These are phyloP conservation scores for Komagataella mondaviorum DNA, from an alignment of 805 yeast genomes.

Conservation along the genomic window DNA sequence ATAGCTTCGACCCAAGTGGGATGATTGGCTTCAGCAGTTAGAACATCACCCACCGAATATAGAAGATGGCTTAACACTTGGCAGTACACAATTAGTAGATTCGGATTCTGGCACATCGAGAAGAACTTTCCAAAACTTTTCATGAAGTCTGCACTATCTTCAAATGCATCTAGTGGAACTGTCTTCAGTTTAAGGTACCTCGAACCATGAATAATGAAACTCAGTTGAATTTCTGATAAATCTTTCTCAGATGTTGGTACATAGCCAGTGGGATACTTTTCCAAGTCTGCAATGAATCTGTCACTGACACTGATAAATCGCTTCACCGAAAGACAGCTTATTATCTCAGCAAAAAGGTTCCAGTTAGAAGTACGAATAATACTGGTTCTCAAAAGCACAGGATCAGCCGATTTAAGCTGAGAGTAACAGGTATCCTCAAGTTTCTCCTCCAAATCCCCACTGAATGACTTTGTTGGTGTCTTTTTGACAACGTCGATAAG, in stretches of 20 bases:
- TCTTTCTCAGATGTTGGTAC: constrained; percentile 13
- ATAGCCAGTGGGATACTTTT: constrained; percentile 49
- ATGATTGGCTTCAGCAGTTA: constrained; percentile 91
- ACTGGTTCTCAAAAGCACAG: constrained; percentile 48
- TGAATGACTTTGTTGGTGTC: constrained; percentile 58
- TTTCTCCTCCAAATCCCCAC: constrained; percentile 68
- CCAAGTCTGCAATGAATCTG: constrained; percentile 84
- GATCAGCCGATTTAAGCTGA: constrained; percentile 81
- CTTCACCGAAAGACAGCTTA: constrained; percentile 84
- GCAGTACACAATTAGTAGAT: constrained; percentile 65
- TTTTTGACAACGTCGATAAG: constrained; percentile 86
- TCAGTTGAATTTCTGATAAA: constrained; percentile 41
- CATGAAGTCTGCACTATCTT: constrained; percentile 86
- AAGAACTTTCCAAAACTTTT: constrained; percentile 81
- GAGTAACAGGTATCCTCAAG: constrained; percentile 89
- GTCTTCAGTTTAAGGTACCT: constrained; percentile 64
- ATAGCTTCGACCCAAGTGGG: constrained; percentile 90
- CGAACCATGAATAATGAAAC: constrained; percentile 84
- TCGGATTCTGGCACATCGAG: constrained; percentile 45
- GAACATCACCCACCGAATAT: constrained; percentile 68
- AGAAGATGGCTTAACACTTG: constrained; percentile 69
- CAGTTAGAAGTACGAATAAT: constrained; percentile 83
- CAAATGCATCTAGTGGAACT: constrained; percentile 81
- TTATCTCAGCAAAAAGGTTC: constrained; percentile 77
- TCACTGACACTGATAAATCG: constrained; percentile 84